Conservation (phyloP, 768 basidiomycete genomes). For the Pisolithus orientalis region DNA sequence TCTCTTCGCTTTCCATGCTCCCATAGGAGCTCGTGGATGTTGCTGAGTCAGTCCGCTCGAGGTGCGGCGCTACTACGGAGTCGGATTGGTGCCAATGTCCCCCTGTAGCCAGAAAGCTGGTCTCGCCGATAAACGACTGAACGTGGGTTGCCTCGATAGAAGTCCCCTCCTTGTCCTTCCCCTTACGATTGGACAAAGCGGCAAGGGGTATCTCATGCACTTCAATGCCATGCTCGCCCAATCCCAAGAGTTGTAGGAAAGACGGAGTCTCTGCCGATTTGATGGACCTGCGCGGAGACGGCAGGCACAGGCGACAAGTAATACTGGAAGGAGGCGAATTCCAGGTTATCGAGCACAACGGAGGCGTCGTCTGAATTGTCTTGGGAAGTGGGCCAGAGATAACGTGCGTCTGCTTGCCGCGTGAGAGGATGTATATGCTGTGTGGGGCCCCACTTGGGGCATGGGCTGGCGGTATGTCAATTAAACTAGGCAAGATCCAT, state of each 20-base stretch:
- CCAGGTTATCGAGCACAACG: slow-evolving; percentile 56
- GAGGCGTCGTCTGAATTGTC: slow-evolving; percentile 37
- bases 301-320: slow-evolving; percentile 42
- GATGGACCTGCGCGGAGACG: slow-evolving; percentile 14
- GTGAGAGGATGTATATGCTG: slow-evolving; percentile 59
- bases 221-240: slow-evolving; percentile 69
- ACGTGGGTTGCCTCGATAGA: slow-evolving; percentile 42
- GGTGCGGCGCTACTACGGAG: slow-evolving; percentile 20
- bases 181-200: slow-evolving; percentile 32
- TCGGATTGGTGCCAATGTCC: slow-evolving; percentile 41
- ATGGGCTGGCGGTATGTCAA: slow-evolving; percentile 18
- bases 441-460: slow-evolving; percentile 21
- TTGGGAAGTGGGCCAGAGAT: slow-evolving; percentile 63
- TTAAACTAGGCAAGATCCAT: slow-evolving; percentile 23
- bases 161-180: slow-evolving; percentile 44
- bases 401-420: slow-evolving; percentile 63
- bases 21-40: slow-evolving; percentile 41
- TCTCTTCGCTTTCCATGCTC: slow-evolving; percentile 49
- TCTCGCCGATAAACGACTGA: slow-evolving; percentile 60
- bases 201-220: slow-evolving; percentile 60
- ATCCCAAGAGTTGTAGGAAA: slow-evolving; percentile 62
- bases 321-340: slow-evolving; percentile 50
- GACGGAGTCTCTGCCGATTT: slow-evolving; percentile 23
- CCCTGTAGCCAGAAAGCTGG: slow-evolving; percentile 39
- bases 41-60: slow-evolving; percentile 41